Evolutionary conservation across 768 basidiomycete genomes (phyloP), one percentile per base, ranked within the genome.

Genomic region (Boletus subparvulus): DNA sequence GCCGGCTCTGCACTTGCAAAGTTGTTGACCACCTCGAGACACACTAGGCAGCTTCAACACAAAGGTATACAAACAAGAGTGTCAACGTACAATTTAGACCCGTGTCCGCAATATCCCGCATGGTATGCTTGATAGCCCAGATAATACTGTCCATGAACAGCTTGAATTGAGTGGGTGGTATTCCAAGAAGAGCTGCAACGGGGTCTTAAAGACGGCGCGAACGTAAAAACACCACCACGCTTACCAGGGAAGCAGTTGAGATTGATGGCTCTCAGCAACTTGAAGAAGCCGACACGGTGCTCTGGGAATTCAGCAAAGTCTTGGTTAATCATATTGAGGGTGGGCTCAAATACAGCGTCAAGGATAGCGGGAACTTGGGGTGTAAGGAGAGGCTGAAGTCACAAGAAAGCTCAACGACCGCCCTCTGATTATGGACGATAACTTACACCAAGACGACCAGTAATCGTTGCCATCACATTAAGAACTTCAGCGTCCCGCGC

Each of bases 91-190:
- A 69, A 66, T 87, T 90, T 56, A 92, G 73, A 42, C 90, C 90
- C 42, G 88, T 91, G 69, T 98, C 96, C 6, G 94, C 92, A 59
- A 99, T 97, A 73, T 98, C 96, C 52, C 96, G 85, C 93, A 97
- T 94, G 16, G 93, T 98, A 76, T 99, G 97, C 74, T 99, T 99
- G 78, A 98, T 96, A n/a, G 94, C 96, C 96, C 97, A 99, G 50
- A 96, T 88, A 61, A 98, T 90, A 58, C 93, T 94, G 73, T 98
- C 96, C 86, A 97, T 98, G 73, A 97, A 90, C 56, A 98, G 77
- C 76, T 97, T 98, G 83, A 98, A 98, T 74, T 97, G 92, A 45
- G 81, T 74, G 11, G 94, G 89, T n/a, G 94, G 92, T 57, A 97
- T 82, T 26, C 83, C 84, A 54, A 96, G 81, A 45, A 98, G 76